Base-by-base conservation (phyloP, 1,139 yeast species). In the Yamadazyma jaroonii region DNA sequence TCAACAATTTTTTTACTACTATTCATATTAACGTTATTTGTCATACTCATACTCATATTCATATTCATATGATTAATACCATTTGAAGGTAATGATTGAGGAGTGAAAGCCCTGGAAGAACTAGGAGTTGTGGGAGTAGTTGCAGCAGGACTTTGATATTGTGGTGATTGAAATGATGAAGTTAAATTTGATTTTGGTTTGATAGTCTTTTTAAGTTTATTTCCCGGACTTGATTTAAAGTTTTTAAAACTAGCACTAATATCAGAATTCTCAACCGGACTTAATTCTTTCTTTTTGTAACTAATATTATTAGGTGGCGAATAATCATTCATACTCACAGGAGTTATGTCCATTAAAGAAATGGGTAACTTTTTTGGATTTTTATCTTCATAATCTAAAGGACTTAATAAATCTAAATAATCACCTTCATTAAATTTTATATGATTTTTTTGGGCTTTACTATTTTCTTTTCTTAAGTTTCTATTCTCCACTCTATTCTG, bases 401-500 rank as follows among this genome's bases (percentile, higher is more conserved):
- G 76, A 44, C 73, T 68, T 38, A 70, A 54, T 36, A 70, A 54
- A 42, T 69, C 74, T 38, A 70, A 56, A 14, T 33, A 14, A 27
- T 29, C 39, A 14, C 34, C 35, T 25, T 36, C 31, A 28, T 39
- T 25, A 20, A 26, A 32, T 29, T 29, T 22, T 21, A 41, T 31
- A 36, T 49, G 59, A 32, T 40, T 38, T 32, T 51, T 44, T 43
- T 61, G 65, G 15, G 49, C 35, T 32, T 57, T 57, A 27, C 51
- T 44, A 47, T 57, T 65, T 23, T 64, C 64, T 44, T 66, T 66
- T 31, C 77, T 56, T 17, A 64, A 45, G 34, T 62, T 67, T 38
- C 74, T 54, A 48, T 71, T 69, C 42, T 66, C 72, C 31, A 69
- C 67, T 37, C 77, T 49, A 17, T 69, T 60, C 45, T 69, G 71